Base-by-base conservation (phyloP, 345 rosid species). In the Eucalyptus lansdowneana region DNA sequence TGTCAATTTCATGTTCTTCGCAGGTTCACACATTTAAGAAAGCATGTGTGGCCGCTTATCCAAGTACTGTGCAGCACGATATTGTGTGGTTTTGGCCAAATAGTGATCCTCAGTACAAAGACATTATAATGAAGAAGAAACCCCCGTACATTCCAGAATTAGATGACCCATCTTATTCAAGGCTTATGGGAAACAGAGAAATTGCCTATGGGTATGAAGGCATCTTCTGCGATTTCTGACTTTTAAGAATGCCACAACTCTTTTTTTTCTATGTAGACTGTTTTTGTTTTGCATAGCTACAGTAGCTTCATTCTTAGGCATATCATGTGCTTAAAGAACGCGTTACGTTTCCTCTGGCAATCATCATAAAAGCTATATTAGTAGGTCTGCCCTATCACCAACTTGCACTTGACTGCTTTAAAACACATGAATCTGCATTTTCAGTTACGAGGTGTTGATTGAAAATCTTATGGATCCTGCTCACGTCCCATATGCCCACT, bases 31-130 rank as follows among this genome's bases (percentile, higher is more conserved):
- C 99, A 86, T 96, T 91, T 88, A 94, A 95, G 93, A 91, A 94
- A 95, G 97, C 99, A 42, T 95, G 99, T 89, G 97, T 90, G 50
- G 94, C 94, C 58, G 97, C 89, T 88, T 97, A 97, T 90, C 98
- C 99, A 37, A 95, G 93, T 90, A 90, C 93, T 6, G 94, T 96
- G 88, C 97, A 97, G 65, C 96, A 96, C 89, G 98, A 94, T 72
- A 95, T 97, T 27, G 92, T 97, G 86, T 97, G 99, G 99, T 94
- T 97, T 93, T 97, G 99, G 99, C 99, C 99, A 22, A 96, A 94
- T 86, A 81, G 90, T 87, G 98, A 96, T 93, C 96, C 99, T 72
- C 92, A 90, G 86, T 95, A 91, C 94, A 96, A 93, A 91, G 95
- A 97, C 80, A 93, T 96, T 72, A 86, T 96, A 56, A 88, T 65